A percentile compares a stretch with the other conserved stretches of the same genome.
These are phyloP conservation scores for Dendrobium huoshanense DNA, from an alignment of 106 monocot species.

Conservation along the genomic window DNA sequence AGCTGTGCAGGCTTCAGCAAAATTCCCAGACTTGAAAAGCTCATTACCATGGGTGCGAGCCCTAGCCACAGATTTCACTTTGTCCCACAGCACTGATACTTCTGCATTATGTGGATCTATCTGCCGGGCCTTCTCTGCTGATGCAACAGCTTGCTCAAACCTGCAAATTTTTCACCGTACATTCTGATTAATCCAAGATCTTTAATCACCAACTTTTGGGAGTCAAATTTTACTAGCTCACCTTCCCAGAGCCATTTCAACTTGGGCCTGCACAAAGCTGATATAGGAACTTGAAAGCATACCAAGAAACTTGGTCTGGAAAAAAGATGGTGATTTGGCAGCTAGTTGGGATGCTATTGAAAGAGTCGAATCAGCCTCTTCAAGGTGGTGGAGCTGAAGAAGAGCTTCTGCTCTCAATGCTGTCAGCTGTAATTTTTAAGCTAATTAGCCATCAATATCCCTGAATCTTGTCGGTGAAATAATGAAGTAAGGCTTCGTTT, in stretches of 20 bases:
- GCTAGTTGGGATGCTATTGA: slow-evolving; percentile 32
- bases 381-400: slow-evolving; percentile 56
- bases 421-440: slow-evolving; percentile 40
- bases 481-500: too few species aligned
- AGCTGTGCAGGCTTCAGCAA: slow-evolving; percentile 70
- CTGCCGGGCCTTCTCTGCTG: slow-evolving; percentile 61
- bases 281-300: slow-evolving; percentile 54
- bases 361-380: slow-evolving; percentile 63
- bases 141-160: slow-evolving; percentile 62
- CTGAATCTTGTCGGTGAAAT: too few species aligned
- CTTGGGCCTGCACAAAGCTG: slow-evolving; percentile 50
- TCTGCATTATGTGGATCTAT: slow-evolving; percentile 52
- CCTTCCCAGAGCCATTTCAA: slow-evolving; percentile 90
- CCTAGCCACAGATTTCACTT: slow-evolving; percentile 44
- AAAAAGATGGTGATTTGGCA: slow-evolving; percentile 13
- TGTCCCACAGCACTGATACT: slow-evolving; percentile 32
- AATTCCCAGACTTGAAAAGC: slow-evolving; percentile 60
- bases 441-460: neutral
- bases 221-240: slow-evolving; percentile 20
- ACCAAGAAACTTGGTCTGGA: slow-evolving; percentile 31
- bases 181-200: slow-evolving; percentile 1
- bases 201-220: neutral
- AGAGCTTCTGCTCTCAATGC: slow-evolving; percentile 77
- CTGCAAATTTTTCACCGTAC: slow-evolving; percentile 25
- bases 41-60: slow-evolving; percentile 68